Base-by-base conservation (phyloP, 2,329 filamentous ascomycete species). In the Aspergillus japonicus region DNA sequence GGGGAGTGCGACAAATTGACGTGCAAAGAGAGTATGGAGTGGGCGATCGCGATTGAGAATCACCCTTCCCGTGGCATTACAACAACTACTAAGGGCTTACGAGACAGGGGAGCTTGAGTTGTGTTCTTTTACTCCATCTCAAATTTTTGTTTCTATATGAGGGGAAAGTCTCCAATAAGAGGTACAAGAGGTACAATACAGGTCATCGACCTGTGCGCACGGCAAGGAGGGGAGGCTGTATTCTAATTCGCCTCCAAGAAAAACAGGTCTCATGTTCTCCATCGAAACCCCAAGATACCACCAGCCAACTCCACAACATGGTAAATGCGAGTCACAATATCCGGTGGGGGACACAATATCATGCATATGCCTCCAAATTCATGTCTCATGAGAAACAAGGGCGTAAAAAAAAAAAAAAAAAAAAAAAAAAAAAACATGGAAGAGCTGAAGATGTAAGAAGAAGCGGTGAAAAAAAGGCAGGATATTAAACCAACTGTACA, bases 1-100 rank as follows among this genome's bases (percentile, higher is more conserved):
- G 86, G 47, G 86, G 86, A 8, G 79, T 85, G 49, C 77, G 84
- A 58, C 79, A 85, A 56, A 63, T 72, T 24, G 76, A 78, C 29
- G 72, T 80, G 31, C 71, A 77, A 57, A 67, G 62, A 59, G 77
- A 78, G 56, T 79, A 75, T 68, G 76, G 76, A 5, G 68, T 78
- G 49, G 66, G 62, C 2, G 71, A 71, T 35, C 62, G 64, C n/a
- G 77, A 80, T 66, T 79, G 62, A 73, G 16, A 29, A 24, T 24
- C 11, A 12, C 49, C 24, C 14, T 5, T 4, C 12, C 2, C 31
- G 2, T 12, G 33, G 33, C 8, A 14, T 35, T 3, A 35, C 4
- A 14, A 2, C 10, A 26, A 26, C 14, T 14, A 35, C 8, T 35
- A 12, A 35, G 33, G 14, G 4, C 33, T 35, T 35, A 12, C 33